These are phyloP conservation scores for Yamadazyma spencermartinsiae DNA, from an alignment of 1,139 yeast genomes.

Conservation along the genomic window DNA sequence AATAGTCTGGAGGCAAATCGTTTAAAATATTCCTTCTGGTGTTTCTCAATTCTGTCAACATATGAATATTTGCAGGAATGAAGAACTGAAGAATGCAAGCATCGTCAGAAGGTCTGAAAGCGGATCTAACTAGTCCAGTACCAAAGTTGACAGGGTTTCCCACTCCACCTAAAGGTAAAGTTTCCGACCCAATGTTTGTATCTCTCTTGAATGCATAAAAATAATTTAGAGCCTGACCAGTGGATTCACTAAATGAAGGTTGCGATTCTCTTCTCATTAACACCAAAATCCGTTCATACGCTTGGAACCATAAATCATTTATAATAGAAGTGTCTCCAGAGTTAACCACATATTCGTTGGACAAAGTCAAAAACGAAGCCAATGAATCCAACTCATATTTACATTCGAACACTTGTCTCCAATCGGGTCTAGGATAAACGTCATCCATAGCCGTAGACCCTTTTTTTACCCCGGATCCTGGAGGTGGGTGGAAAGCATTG, in stretches of 20 bases:
- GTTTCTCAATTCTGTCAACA: slow-evolving; percentile 60
- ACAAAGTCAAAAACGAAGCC: slow-evolving; percentile 75
- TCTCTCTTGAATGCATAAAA: slow-evolving; percentile 70
- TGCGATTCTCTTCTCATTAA: slow-evolving; percentile 62
- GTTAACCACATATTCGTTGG: slow-evolving; percentile 65
- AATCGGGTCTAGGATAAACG: slow-evolving; percentile 70
- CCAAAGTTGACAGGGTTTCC: slow-evolving; percentile 80
- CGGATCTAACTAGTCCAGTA: slow-evolving; percentile 78
- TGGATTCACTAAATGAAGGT: slow-evolving; percentile 59
- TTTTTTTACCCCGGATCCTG: slow-evolving; percentile 51
- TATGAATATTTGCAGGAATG: slow-evolving; percentile 83
- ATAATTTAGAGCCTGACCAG: slow-evolving; percentile 52
- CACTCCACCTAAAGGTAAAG: slow-evolving; percentile 71
- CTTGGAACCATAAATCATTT: slow-evolving; percentile 57
- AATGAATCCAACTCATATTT: slow-evolving; percentile 86
- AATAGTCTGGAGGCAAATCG: slow-evolving; percentile 8
- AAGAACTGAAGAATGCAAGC: slow-evolving; percentile 79
- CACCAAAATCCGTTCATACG: slow-evolving; percentile 52
- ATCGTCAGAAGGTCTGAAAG: slow-evolving; percentile 89
- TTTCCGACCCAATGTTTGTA: slow-evolving; percentile 78
- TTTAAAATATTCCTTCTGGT: slow-evolving; percentile 23
- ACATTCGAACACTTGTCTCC: slow-evolving; percentile 79
- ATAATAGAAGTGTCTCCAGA: slow-evolving; percentile 57
- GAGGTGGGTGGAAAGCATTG: slow-evolving; percentile 90
- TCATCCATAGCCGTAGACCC: slow-evolving; percentile 61